Percentiles rank a stretch among this genome's conserved stretches.
phyloP scores from a whole-genome alignment of 192 early-diverging fungal species.

The Coemansia asiatica region DNA sequence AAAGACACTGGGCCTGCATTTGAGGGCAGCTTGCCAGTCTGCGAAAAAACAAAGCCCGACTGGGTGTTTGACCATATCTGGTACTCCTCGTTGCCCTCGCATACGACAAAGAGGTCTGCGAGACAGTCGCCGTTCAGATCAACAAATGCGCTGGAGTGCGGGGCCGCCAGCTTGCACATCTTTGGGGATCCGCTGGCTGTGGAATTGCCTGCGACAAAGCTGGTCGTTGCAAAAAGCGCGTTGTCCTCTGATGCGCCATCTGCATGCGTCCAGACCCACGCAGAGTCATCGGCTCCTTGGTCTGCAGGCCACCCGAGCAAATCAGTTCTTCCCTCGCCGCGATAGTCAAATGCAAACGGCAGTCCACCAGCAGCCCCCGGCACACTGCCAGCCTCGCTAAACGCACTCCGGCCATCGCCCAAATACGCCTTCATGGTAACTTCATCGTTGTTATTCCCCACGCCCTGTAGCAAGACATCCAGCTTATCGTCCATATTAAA shows the following conservation, averaged over 20 bases:
- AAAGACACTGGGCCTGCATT: conserved; percentile 78
- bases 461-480: conserved; percentile 79
- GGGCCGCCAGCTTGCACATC: conserved; percentile 67
- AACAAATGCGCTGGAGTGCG: conserved; percentile 92
- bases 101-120: conserved; percentile 73
- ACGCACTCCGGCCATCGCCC: conserved; percentile 66
- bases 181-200: conserved; percentile 13
- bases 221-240: conserved; percentile 27
- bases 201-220: conserved; percentile 12
- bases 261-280: conserved; percentile 36
- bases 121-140: conserved; percentile 93
- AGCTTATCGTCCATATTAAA: conserved; percentile 87
- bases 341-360: conserved; percentile 44
- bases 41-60: conserved; percentile 67
- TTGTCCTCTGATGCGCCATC: conserved; percentile 66
- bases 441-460: conserved; percentile 33
- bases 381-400: conserved; percentile 51
- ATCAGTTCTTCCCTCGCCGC: conserved; percentile 19
- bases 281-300: neutral
- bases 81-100: conserved; percentile 60
- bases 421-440: conserved; percentile 70
- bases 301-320: conserved; percentile 31
- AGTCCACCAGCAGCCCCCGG: conserved; percentile 15
- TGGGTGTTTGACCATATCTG: conserved; percentile 77
- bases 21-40: conserved; percentile 61